A percentile compares a stretch with the other conserved stretches of the same genome.
These are phyloP conservation scores for Saturnispora dispora DNA, from an alignment of 805 yeast genomes.

Conservation along the genomic window DNA sequence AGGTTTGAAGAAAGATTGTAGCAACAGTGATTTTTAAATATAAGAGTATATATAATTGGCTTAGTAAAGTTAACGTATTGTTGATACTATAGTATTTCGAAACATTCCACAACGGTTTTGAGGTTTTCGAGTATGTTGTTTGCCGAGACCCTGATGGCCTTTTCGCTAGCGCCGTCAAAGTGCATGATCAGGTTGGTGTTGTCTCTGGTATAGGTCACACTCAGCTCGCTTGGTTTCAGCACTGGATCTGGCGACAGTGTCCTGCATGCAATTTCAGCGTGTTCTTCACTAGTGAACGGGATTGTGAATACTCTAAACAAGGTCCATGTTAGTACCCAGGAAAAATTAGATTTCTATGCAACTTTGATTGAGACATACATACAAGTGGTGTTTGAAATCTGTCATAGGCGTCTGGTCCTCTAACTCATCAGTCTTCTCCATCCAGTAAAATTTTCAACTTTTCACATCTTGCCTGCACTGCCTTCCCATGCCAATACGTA, in stretches of 20 bases:
- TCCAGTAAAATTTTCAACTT: background rate
- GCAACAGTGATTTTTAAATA: too few species aligned
- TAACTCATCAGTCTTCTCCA: background rate
- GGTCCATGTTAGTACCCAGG: background rate
- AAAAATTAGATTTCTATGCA: too few species aligned
- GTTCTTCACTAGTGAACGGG: constrained; percentile 52
- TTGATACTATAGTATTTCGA: constrained; percentile 46
- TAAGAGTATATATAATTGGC: background rate
- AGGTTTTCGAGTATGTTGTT: constrained; percentile 71
- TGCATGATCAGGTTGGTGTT: constrained; percentile 32
- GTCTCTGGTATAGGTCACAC: constrained; percentile 34
- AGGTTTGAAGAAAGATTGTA: constrained; percentile 84
- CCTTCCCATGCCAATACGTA: background rate
- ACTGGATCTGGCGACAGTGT: constrained; percentile 73
- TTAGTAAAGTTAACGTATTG: background rate
- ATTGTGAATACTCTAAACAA: constrained; percentile 35
- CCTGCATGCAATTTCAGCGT: constrained; percentile 55
- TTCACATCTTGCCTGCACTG: background rate
- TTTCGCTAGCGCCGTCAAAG: constrained; percentile 57
- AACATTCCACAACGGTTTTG: constrained; percentile 68
- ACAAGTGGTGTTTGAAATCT: constrained; percentile 2
- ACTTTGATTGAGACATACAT: too few species aligned
- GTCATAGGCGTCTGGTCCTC: background rate
- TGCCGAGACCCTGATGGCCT: constrained; percentile 76
- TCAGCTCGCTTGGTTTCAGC: constrained; percentile 59